Evolutionary conservation across 805 yeast genomes (phyloP), one percentile per base, ranked within the genome.

Genomic region (Scheffersomyces spartinae): DNA sequence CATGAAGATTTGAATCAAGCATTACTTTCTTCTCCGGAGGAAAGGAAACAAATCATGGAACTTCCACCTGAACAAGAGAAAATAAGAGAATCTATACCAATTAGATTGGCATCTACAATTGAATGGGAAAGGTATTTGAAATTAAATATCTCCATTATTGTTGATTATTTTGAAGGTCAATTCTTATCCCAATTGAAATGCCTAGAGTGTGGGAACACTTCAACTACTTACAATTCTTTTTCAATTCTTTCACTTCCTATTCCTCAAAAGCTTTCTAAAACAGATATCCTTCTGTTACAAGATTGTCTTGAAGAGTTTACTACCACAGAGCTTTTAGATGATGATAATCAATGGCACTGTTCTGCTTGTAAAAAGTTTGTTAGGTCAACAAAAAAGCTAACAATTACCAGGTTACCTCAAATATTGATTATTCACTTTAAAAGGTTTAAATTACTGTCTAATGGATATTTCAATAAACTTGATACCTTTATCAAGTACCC

Each of bases 81-180:
- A 18, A 54, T 64, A 9, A 60, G 95, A 22, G 97, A 86, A 43
- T 51, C 52, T 15, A 50, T 83, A 41, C 79, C 93, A 0, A 63
- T 84, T 2, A 62, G 95, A 30, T 59, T 80, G 14, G 95, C 94
- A 0, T 75, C 94, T 1, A 70, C 91, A 0, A 71, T 84, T 25
- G 95, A 86, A 45, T 86, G 97, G 97, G 94, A 82, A 42, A 58
- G 93, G 30, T 84, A 84, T 45, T 55, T 83, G 28, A 74, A 73
- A 30, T 67, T 81, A 12, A 84, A 86, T 44, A 74, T 77, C 35
- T 83, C 95, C 20, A 64, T 76, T 1, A 66, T 86, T 13, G 91
- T 81, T 2, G 86, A 81, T 37, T 65, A 72, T 26, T 83, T 83
- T 46, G 94, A 83, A 45, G 97, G 96, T 1, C 96, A 86, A 49